Evolutionary conservation across 805 yeast species (phyloP), one percentile per base, ranked within the genome.

Genomic region (Saturnispora serradocipensis): DNA sequence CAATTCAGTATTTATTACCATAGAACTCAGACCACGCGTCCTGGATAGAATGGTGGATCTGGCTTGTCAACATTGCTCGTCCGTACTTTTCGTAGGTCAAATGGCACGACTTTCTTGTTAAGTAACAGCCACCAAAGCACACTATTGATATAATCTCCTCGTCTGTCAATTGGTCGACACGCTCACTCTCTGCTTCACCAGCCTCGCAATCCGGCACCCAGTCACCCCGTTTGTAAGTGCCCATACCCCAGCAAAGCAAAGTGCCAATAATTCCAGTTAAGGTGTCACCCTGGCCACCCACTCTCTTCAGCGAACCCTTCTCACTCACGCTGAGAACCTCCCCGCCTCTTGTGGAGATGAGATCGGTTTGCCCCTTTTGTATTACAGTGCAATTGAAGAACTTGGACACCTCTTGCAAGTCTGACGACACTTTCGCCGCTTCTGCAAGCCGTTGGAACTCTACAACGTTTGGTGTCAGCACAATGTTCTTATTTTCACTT

Each of bases 261-360:
- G 96, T 84, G 1, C 90, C 89, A n/a, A 89, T 68, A 24, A 87
- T 72, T 0, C 99, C 99, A 0, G 91, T 79, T 39, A 93, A 66
- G 0, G 97, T 86, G 60, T 93, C 99, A 25, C 99, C 99, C 68
- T 93, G 98, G 0, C 99, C 99, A 11, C 97, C 97, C 7, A 87
- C 95, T 50, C 99, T 74, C 61, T 87, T 84, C 47, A 70, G 67
- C 6, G 93, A 83, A 1, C 98, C 97, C 15, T 64, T 59, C 35
- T 72, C 73, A 22, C 44, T 34, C 54, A 74, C 76, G 3, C 68
- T 59, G 6, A 86, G 55, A 5, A 69, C 59, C 4, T 65, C 61
- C 4, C 67, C 71, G 2, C 77, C 78, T 48, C 74, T 69, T 5
- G 40, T 45, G 18, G 80, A 84, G 10, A 89, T 83, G 36, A 77